Evolutionary conservation across 768 basidiomycete species (phyloP), one percentile per base, ranked within the genome.

Genomic region (Hysterangium stoloniferum): DNA sequence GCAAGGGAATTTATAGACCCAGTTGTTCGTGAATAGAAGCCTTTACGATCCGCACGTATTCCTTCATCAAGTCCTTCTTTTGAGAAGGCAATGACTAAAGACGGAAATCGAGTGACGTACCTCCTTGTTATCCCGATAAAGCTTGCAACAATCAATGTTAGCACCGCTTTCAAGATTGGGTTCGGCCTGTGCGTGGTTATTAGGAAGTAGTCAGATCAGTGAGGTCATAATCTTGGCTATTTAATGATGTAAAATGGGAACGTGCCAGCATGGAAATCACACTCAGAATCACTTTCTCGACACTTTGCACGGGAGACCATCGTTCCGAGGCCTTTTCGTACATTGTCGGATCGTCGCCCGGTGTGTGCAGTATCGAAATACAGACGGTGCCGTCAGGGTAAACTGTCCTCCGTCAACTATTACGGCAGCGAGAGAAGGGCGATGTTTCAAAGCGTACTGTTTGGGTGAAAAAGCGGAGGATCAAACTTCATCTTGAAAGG

Each of bases 401-500:
- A 58, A 98, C 94, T 97, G 64, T 1, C 6, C n/a, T 13, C 5
- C 4, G 11, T 43, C 25, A 25, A 17, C 11, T 17, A 25, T 3
- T 22, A 25, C 8, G 35, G 29, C n/a, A 17, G 9, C 29, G 13
- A 45, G 19, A 22, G 34, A 35, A 31, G 24, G 52, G 41, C 19
- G 41, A n/a, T 33, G 19, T 22, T 15, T 34, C 48, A 50, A 43
- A 28, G n/a, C 43, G 66, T 58, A 95, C 96, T 86, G 65, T 99
- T 99, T 15, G 96, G 96, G 68, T 99, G 96, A 68, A 97, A 88
- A 49, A 99, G 66, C 2, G 95, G 94, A 3, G 96, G 96, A 38
- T 97, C 93, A 61, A 99, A 99, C 62, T 79, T 91, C 96, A 99
- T 98, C 72, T 93, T 97, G 82, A 98, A 98, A 17, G 96, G 96